Percentiles rank a stretch among this genome's conserved stretches.
These are phyloP conservation scores for Spinellus fusiger DNA, from an alignment of 192 early-diverging fungal genomes.

Conservation along the genomic window DNA sequence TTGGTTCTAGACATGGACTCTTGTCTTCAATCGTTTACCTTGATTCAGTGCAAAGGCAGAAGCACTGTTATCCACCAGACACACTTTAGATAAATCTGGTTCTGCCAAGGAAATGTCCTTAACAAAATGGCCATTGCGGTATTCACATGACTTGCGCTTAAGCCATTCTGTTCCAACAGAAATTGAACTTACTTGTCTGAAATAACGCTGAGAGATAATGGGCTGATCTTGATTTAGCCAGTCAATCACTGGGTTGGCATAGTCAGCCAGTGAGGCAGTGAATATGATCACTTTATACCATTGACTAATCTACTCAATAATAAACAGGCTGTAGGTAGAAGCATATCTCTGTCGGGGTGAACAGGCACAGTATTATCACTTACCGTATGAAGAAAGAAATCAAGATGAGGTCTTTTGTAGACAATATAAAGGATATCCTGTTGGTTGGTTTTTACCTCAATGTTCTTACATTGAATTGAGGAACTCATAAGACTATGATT, in stretches of 20 bases:
- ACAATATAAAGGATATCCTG: constrained; percentile 84
- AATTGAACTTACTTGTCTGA: constrained; percentile 58
- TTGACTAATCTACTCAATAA: constrained; percentile 56
- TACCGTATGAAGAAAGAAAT: constrained; percentile 81
- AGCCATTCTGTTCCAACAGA: neutral
- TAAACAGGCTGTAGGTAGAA: neutral
- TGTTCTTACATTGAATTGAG: constrained; percentile 62
- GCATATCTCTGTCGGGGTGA: too few relatives aligned
- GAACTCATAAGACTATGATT: constrained; percentile 30
- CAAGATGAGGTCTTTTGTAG: constrained; percentile 84
- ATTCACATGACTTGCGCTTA: constrained; percentile 59
- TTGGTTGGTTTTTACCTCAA: constrained; percentile 80
- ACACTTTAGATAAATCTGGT: constrained; percentile 72
- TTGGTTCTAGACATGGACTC: neutral
- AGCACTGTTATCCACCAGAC: constrained; percentile 80
- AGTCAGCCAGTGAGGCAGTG: constrained; percentile 87
- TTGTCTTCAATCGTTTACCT: constrained; percentile 41
- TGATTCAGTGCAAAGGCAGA: constrained; percentile 65
- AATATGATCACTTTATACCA: constrained; percentile 92
- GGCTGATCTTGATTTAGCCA: constrained; percentile 70
- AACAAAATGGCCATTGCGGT: constrained; percentile 60
- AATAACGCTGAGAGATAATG: constrained; percentile 68
- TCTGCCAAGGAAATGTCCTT: constrained; percentile 67
- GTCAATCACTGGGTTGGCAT: constrained; percentile 93
- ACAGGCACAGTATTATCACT: neutral